These are phyloP conservation scores for Irineochytrium annulatum DNA, from an alignment of 192 early-diverging fungal genomes.

Conservation along the genomic window DNA sequence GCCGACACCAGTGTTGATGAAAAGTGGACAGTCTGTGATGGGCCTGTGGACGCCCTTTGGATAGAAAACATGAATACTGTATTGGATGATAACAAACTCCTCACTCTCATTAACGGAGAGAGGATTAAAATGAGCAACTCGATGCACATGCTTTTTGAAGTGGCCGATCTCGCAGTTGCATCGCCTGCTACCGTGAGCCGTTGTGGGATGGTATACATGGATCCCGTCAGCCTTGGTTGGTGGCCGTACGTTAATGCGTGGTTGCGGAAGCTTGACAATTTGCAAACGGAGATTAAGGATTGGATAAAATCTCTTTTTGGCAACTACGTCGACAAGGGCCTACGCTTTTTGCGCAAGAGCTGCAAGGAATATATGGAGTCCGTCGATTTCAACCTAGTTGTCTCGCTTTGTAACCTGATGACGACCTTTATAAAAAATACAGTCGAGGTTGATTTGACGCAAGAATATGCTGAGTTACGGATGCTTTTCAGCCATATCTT, in stretches of 20 bases:
- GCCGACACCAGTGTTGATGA: slow-evolving; percentile 49
- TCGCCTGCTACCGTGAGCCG: slow-evolving; percentile 59
- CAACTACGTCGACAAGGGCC: slow-evolving; percentile 46
- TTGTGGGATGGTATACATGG: slow-evolving; percentile 65
- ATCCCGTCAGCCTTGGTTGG: slow-evolving; percentile 53
- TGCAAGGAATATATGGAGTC: slow-evolving; percentile 51
- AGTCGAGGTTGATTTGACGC: slow-evolving; percentile 39
- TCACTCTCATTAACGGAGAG: slow-evolving; percentile 61
- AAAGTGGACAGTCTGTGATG: slow-evolving; percentile 62
- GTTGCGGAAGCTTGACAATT: slow-evolving; percentile 30
- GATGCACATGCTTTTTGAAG: slow-evolving; percentile 66
- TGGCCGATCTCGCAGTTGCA: slow-evolving; percentile 58
- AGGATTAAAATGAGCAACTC: slow-evolving; percentile 57
- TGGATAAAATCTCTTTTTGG: slow-evolving; percentile 32
- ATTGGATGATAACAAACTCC: slow-evolving; percentile 62
- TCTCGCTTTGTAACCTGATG: slow-evolving; percentile 44
- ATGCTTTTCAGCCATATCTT: slow-evolving; percentile 45
- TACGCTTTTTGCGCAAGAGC: slow-evolving; percentile 45
- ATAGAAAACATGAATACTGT: slow-evolving; percentile 66
- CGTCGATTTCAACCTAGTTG: slow-evolving; percentile 52
- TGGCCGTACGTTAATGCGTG: slow-evolving; percentile 43
- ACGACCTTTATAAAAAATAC: slow-evolving; percentile 42
- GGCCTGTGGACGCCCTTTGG: slow-evolving; percentile 61
- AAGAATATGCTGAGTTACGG: slow-evolving; percentile 36
- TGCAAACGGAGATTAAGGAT: slow-evolving; percentile 39